Evolutionary conservation across 2,329 filamentous ascomycete species (phyloP), one percentile per base, ranked within the genome.

Genomic region (Clonostachys rhizophaga): DNA sequence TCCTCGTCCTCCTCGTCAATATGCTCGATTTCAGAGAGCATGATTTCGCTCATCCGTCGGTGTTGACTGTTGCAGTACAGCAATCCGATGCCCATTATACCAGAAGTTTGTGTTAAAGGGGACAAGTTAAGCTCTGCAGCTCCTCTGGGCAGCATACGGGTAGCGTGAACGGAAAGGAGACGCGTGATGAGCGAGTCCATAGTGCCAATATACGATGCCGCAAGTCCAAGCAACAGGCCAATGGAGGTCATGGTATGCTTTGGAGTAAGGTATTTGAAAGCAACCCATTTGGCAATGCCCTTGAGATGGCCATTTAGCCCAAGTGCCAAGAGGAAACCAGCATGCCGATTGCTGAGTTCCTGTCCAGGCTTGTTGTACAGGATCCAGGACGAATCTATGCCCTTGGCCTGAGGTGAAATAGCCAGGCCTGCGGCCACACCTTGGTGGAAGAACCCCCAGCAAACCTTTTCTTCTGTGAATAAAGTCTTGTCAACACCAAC

Each of bases 181-280:
- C 94, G 84, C 9, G 94, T 97, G 50, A 97, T 92, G 30, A 96
- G 76, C 3, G 89, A 94, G 63, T 99, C 94, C 92, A 97, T 97
- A 3, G 91, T 97, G 2, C 95, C 94, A 55, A 96, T 77, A 61
- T 96, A 95, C 2, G 94, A 97, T 24, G 89, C 94, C 9, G 94
- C 91, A 16, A 99, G 75, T 1, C 94, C 94, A 1, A 99, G 75
- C 4, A 99, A 76, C n/a, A 99, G 74, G 10, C 94, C 94, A 47
- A 99, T 92, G 1, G 94, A 97, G 20, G 94, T 97, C 94, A 99
- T 99, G 24, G 91, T 95, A 65, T 99, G 95, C 60, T 99, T 99
- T 2, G 94, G 92, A 0, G 94, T 99, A n/a, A 99, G 74, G 56
- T 99, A 99, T 61, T 96, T 97, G 78, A 97, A 99, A 9, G 91